Base-by-base conservation (phyloP, 2,329 filamentous ascomycete species). In the Xylaria sp. region DNA sequence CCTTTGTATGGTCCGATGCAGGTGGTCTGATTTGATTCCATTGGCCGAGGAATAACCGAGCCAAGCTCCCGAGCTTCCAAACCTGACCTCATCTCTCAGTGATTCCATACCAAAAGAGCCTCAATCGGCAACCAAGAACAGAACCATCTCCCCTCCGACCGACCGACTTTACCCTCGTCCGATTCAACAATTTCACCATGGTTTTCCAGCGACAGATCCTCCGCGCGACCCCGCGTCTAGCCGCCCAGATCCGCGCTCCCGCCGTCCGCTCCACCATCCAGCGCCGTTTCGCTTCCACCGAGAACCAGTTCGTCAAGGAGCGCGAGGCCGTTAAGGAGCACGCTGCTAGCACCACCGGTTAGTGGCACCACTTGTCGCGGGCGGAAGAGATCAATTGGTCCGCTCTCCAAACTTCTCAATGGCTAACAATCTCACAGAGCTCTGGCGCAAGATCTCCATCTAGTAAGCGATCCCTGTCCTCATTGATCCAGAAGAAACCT, bases 241-340 rank as follows among this genome's bases (percentile, higher is more conserved):
- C 84, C 74, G 83, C 87, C 76, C 88, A 87, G 81, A 80, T 89
- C 75, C 88, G 88, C 77, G 76, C 81, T 78, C 77, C 81, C 72
- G 81, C 85, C 71, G 82, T 84, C 77, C 88, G 88, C 78, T 82
- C 83, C 60, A 80, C 83, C 71, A 75, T 87, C 75, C 91, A 93
- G 85, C 90, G 92, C 81, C 90, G 91, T 76, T 86, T 93, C 77
- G 90, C 90, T 76, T 85, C 92, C 76, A 89, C 90, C 81, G 92
- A 97, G 85, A 98, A 97, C 84, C 89, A 90, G 78, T 99, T 98
- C 88, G 91, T 97, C 86, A 90, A 91, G 78, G 96, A 99, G 88
- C 90, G 96, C 80, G 86, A 90, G 80, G 92, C 92, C 77, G 92
- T 97, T 80, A 94, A 97, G 87, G 90, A 93, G 76, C 96, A 99